Evolutionary conservation across 805 yeast genomes (phyloP).

Genomic region (Lachancea dasiensis): DNA sequence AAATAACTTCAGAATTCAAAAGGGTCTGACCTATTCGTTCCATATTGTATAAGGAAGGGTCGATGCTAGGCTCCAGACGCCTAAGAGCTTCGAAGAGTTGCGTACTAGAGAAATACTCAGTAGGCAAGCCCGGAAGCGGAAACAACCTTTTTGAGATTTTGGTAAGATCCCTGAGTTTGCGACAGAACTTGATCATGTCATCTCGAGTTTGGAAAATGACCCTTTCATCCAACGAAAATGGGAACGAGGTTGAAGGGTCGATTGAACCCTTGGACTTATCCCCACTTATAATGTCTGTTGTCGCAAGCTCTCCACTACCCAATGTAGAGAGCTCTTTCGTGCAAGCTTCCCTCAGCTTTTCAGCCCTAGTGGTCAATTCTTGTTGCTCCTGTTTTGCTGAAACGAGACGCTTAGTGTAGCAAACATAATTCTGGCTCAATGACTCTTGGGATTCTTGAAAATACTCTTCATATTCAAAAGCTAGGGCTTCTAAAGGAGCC

Average conservation of each 20-base stretch:
- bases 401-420: slow-evolving; percentile 10
- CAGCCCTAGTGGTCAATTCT: slow-evolving; percentile 1
- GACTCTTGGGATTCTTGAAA: slow-evolving; percentile 10
- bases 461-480: slow-evolving; percentile 8
- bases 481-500: slow-evolving; percentile 8
- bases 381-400: slow-evolving; percentile 1
- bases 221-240: slow-evolving; percentile 15
- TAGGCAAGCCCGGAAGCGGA: slow-evolving; percentile 21
- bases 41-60: slow-evolving; percentile 26
- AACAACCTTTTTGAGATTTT: slow-evolving; percentile 28
- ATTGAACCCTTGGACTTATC: not conserved
- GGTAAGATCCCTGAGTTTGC: slow-evolving; percentile 21
- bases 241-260: slow-evolving; percentile 7
- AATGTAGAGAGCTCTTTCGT: not conserved
- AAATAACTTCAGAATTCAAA: slow-evolving; percentile 21
- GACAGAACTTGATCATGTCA: slow-evolving; percentile 17
- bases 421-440: slow-evolving; percentile 8
- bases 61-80: slow-evolving; percentile 18
- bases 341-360: not conserved
- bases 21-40: slow-evolving; percentile 33
- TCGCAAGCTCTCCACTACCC: not conserved
- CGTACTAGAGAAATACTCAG: slow-evolving; percentile 26
- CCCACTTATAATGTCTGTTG: not conserved
- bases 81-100: slow-evolving; percentile 23
- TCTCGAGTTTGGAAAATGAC: slow-evolving; percentile 11